Evolutionary conservation across 140 eudicot species (phyloP).

Genomic region (Senecio squalidus): DNA sequence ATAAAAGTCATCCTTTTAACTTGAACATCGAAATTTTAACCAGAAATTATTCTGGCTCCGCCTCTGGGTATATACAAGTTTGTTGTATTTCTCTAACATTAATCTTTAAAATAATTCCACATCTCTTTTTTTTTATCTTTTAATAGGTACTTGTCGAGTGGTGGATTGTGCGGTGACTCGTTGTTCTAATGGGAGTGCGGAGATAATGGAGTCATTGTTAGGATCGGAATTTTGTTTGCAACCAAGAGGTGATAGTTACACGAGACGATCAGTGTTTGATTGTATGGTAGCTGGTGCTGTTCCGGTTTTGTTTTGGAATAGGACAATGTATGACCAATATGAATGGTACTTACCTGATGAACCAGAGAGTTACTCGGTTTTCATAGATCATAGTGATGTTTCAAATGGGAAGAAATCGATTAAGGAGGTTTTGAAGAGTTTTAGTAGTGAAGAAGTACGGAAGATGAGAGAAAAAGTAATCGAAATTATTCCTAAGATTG

Average conservation of each 20-base stretch:
- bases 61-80: too few relatives aligned
- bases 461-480: constrained; percentile 65
- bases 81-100: too few relatives aligned
- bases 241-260: constrained; percentile 83
- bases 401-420: constrained; percentile 40
- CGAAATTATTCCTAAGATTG: constrained; percentile 49
- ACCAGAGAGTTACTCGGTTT: constrained; percentile 63
- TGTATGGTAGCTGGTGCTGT: constrained; percentile 81
- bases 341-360: constrained; percentile 74
- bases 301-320: constrained; percentile 75
- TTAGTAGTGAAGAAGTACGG: constrained; percentile 35
- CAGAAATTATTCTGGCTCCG: too few relatives aligned
- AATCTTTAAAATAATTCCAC: too few relatives aligned
- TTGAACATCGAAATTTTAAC: too few relatives aligned
- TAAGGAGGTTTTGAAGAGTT: constrained; percentile 41
- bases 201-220: constrained; percentile 37
- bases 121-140: too few relatives aligned
- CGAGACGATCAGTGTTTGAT: constrained; percentile 70
- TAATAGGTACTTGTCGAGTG: constrained; percentile 37
- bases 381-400: constrained; percentile 51
- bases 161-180: constrained; percentile 63
- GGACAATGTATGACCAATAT: constrained; percentile 65
- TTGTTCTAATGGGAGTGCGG: constrained; percentile 54
- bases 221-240: constrained; percentile 76
- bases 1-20: too few relatives aligned